These are phyloP conservation scores for Calvatia gigantea DNA, from an alignment of 768 basidiomycete species.

Conservation along the genomic window DNA sequence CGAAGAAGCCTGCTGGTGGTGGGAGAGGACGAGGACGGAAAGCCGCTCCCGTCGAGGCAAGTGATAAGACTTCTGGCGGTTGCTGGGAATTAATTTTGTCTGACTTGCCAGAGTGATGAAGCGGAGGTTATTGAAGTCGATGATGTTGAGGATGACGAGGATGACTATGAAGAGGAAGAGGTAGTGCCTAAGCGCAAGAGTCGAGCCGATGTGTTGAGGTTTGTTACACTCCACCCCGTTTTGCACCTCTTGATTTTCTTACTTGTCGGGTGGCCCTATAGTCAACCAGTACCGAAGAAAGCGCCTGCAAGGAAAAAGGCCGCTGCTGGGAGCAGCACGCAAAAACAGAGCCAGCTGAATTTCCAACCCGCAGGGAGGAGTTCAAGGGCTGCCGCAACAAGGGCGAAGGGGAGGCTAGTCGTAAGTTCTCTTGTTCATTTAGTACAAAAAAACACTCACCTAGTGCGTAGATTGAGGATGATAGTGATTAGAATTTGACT, in stretches of 20 bases:
- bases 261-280: constrained; percentile 4
- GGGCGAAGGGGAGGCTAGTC: constrained; percentile 61
- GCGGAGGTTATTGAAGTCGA: constrained; percentile 46
- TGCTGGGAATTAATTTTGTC: not conserved
- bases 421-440: constrained; percentile 25
- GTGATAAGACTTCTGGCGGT: constrained; percentile 2
- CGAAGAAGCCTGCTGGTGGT: constrained; percentile 37
- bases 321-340: constrained; percentile 27
- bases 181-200: constrained; percentile 55
- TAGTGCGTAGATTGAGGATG: constrained; percentile 17
- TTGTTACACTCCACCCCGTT: constrained; percentile 12
- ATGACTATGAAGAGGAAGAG: constrained; percentile 46
- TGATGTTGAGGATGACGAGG: constrained; percentile 38
- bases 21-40: constrained; percentile 56
- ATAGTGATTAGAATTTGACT: constrained; percentile 13
- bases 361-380: constrained; percentile 63
- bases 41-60: constrained; percentile 32
- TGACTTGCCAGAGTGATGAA: constrained; percentile 10
- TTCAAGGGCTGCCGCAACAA: constrained; percentile 64
- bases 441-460: constrained; percentile 22
- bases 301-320: constrained; percentile 51
- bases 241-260: not conserved
- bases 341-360: constrained; percentile 53
- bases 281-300: constrained; percentile 38
- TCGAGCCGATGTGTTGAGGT: constrained; percentile 67